Evolutionary conservation across 2,329 filamentous ascomycete genomes (phyloP).

Genomic region (Cladobotryum mycophilum): DNA sequence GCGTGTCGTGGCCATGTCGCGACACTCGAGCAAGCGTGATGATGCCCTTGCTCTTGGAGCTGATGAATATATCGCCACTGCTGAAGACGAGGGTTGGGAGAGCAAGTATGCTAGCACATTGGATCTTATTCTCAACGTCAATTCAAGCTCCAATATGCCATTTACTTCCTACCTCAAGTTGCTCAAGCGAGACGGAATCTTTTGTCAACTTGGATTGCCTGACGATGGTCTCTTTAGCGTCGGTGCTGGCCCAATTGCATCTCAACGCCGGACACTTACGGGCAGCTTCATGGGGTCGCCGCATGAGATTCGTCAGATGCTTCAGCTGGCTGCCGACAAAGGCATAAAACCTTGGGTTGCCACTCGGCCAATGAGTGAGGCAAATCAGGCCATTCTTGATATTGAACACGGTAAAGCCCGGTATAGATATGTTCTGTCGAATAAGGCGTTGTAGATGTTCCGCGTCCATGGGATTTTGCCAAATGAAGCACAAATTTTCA

Average conservation of each 20-base stretch:
- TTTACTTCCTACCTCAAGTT: slow-evolving; percentile 54
- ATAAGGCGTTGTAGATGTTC: slow-evolving; percentile 20
- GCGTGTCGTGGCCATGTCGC: slow-evolving; percentile 52
- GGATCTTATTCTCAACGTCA: slow-evolving; percentile 54
- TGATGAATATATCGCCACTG: slow-evolving; percentile 37
- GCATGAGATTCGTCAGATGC: slow-evolving; percentile 52
- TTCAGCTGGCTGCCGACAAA: slow-evolving; percentile 51
- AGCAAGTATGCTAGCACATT: slow-evolving; percentile 42
- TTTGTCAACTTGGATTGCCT: slow-evolving; percentile 55
- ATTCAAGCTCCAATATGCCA: slow-evolving; percentile 51
- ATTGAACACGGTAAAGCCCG: slow-evolving; percentile 47
- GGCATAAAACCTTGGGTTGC: slow-evolving; percentile 52
- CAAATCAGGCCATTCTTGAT: slow-evolving; percentile 48
- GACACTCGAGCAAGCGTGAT: slow-evolving; percentile 43
- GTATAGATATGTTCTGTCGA: slow-evolving; percentile 41
- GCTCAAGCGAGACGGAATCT: slow-evolving; percentile 51
- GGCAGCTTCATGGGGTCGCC: slow-evolving; percentile 45
- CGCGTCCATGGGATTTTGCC: too few species aligned
- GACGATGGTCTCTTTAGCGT: slow-evolving; percentile 8
- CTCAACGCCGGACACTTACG: slow-evolving; percentile 34
- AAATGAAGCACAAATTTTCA: too few species aligned
- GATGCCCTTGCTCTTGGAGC: slow-evolving; percentile 53
- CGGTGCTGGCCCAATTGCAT: slow-evolving; percentile 40
- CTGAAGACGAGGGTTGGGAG: slow-evolving; percentile 44
- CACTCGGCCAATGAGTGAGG: slow-evolving; percentile 46